Evolutionary conservation across 164 flowering plant species (phyloP).

Genomic region (Tinospora cordifolia): DNA sequence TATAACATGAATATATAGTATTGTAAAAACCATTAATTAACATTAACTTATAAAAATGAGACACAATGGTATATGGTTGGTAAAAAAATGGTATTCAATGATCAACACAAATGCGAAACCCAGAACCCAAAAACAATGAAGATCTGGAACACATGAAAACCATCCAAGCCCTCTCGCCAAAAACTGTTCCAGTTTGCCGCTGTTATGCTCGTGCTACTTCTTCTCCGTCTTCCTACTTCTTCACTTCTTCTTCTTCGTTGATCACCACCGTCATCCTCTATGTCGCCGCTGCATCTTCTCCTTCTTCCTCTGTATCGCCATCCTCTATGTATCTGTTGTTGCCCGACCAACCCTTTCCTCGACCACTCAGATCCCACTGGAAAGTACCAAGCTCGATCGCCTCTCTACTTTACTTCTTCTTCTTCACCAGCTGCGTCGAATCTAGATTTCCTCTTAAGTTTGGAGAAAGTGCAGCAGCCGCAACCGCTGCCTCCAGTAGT

Average conservation of each 20-base stretch:
- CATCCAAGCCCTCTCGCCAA: conserved; percentile 61
- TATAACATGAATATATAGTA: too few species aligned
- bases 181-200: too few species aligned
- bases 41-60: too few species aligned
- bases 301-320: too few species aligned
- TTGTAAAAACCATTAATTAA: too few species aligned
- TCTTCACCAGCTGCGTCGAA: conserved; percentile 28
- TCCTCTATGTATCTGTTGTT: too few species aligned
- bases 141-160: conserved; percentile 83
- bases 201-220: conserved; percentile 51
- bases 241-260: conserved; percentile 19
- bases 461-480: conserved; percentile 38
- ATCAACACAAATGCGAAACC: conserved; percentile 77
- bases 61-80: too few species aligned
- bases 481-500: conserved; percentile 14
- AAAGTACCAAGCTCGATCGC: too few species aligned
- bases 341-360: conserved; percentile 37
- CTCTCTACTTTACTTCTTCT: too few species aligned
- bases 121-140: conserved; percentile 75
- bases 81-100: too few species aligned
- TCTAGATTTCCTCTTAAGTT: conserved; percentile 65
- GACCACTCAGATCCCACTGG: conserved; percentile 26
- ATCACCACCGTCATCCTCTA: too few species aligned
- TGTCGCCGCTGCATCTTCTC: too few species aligned
- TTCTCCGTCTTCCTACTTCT: conserved; percentile 28